Conservation (phyloP, 2,329 filamentous ascomycete genomes). For the Trichoderma lentiforme region DNA sequence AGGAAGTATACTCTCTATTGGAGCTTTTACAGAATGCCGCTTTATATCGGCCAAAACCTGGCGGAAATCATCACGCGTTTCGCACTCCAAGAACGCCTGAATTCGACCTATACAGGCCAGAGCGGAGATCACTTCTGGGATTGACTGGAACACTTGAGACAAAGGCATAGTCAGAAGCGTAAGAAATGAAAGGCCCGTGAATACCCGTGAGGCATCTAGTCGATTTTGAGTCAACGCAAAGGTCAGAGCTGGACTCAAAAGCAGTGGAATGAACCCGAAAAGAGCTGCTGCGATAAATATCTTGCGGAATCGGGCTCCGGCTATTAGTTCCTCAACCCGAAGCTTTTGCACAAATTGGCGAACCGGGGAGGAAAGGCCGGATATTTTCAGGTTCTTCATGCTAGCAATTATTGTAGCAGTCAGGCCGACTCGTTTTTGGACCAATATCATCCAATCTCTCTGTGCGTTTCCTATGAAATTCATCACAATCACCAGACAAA, state of each 20-base stretch:
- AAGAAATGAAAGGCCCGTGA: background rate
- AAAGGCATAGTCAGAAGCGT: background rate
- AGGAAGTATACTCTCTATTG: background rate
- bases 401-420: background rate
- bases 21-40: background rate
- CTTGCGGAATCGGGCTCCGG: background rate
- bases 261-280: background rate
- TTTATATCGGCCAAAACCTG: background rate
- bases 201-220: background rate
- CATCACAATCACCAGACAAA: background rate
- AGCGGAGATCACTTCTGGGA: background rate
- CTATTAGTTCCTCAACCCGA: background rate
- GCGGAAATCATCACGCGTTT: background rate
- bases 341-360: background rate
- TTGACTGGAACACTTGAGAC: background rate
- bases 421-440: background rate
- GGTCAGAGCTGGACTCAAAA: background rate
- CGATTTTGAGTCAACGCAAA: background rate
- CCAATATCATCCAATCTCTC: background rate
- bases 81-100: background rate
- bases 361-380: background rate
- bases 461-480: background rate
- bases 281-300: background rate
- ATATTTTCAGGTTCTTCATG: background rate
- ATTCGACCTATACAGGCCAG: background rate